Percentiles rank a stretch among this genome's conserved stretches.
Evolutionary conservation across 345 rosid genomes (phyloP).

Genomic region (Hibiscus tridactylites): DNA sequence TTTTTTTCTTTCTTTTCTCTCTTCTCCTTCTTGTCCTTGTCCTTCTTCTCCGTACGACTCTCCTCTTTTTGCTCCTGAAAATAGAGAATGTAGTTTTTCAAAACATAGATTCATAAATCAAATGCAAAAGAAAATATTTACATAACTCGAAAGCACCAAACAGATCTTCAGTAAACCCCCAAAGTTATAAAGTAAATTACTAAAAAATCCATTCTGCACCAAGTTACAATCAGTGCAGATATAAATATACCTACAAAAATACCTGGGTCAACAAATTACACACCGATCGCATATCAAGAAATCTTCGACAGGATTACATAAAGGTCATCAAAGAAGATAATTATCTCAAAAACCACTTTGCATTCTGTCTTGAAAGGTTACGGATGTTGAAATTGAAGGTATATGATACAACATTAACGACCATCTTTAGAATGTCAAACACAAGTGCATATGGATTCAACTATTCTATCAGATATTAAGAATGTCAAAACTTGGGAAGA

Average conservation of each 20-base stretch:
- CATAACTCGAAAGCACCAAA: background rate
- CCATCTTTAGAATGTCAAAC: too few relatives aligned
- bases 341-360: background rate
- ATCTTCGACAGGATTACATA: background rate
- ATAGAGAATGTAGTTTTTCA: conserved; percentile 4
- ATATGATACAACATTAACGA: too few relatives aligned
- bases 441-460: background rate
- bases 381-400: too few relatives aligned
- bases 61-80: conserved; percentile 38
- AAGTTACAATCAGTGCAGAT: background rate
- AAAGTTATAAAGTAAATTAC: background rate
- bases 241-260: too few relatives aligned
- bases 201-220: background rate
- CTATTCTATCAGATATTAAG: background rate
- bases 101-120: background rate
- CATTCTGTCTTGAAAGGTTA: background rate
- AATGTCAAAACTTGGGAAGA: background rate
- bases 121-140: background rate
- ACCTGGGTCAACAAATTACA: background rate
- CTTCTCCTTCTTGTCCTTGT: conserved; percentile 42
- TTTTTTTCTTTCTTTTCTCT: conserved; percentile 39
- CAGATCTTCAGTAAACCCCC: background rate
- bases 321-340: background rate
- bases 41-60: conserved; percentile 28
- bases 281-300: background rate